Percentiles rank a stretch among this genome's conserved stretches.
phyloP scores from a whole-genome alignment of 2,329 filamentous ascomycete species.

The Hansfordia pulvinata region DNA sequence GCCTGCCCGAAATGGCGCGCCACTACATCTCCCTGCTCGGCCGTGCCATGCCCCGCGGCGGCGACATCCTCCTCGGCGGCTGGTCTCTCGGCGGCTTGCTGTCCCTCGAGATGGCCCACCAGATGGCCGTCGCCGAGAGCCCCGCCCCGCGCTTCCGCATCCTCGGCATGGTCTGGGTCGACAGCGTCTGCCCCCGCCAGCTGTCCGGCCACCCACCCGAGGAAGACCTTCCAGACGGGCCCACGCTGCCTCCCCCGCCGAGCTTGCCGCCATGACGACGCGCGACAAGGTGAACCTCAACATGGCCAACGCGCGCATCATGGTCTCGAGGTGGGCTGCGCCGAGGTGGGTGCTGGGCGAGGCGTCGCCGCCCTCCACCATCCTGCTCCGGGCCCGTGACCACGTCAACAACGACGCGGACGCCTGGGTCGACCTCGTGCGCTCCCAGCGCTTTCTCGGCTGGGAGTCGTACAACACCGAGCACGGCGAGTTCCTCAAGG shows the following conservation, averaged over 20 bases:
- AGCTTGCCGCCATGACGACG: constrained; percentile 14
- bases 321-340: constrained; percentile 13
- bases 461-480: constrained; percentile 29
- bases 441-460: constrained; percentile 27
- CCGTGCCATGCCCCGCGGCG: constrained; percentile 18
- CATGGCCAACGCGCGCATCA: constrained; percentile 17
- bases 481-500: constrained; percentile 25
- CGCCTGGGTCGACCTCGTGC: constrained; percentile 27
- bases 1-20: constrained; percentile 38
- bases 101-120: constrained; percentile 33
- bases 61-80: constrained; percentile 34
- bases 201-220: too few species aligned
- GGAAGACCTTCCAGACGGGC: too few species aligned
- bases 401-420: constrained; percentile 5
- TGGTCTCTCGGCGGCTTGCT: constrained; percentile 33
- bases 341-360: constrained; percentile 8
- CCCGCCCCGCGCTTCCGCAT: constrained; percentile 20
- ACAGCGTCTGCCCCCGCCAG: constrained; percentile 27
- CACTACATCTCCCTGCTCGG: constrained; percentile 34
- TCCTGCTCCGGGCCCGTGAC: background rate
- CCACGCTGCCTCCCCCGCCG: constrained; percentile 10
- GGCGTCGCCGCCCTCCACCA: background rate
- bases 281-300: constrained; percentile 17
- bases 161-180: constrained; percentile 37
- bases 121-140: constrained; percentile 21